These are phyloP conservation scores for Crepidotus variabilis DNA, from an alignment of 768 basidiomycete species.

Conservation along the genomic window DNA sequence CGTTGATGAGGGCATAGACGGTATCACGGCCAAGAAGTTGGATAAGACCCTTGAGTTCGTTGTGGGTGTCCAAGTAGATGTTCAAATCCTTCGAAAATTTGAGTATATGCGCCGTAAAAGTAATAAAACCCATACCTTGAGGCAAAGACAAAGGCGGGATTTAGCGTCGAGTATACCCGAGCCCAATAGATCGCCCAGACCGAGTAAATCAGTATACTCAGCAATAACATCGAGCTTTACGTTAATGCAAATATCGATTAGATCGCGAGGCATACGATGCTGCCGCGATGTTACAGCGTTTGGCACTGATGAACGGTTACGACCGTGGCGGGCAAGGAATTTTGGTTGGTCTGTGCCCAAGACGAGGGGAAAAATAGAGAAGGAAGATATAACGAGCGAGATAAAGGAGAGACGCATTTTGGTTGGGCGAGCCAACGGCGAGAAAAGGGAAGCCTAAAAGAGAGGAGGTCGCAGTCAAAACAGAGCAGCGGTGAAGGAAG, in stretches of 20 bases:
- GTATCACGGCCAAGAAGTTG: constrained; percentile 21
- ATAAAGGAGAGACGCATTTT: constrained; percentile 22
- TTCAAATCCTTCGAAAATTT: constrained; percentile 28
- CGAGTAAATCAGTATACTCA: constrained; percentile 18
- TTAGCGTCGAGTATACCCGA: constrained; percentile 17
- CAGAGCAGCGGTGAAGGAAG: not conserved
- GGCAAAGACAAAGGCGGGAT: constrained; percentile 34
- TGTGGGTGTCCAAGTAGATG: constrained; percentile 26
- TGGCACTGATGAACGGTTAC: constrained; percentile 13
- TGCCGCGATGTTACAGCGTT: constrained; percentile 20
- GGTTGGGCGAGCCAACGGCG: constrained; percentile 4
- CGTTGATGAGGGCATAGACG: constrained; percentile 18
- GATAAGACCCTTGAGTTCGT: constrained; percentile 21
- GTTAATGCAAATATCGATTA: constrained; percentile 30
- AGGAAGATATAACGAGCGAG: constrained; percentile 22
- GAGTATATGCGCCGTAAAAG: constrained; percentile 4
- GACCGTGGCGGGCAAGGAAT: constrained; percentile 19
- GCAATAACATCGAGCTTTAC: constrained; percentile 21
- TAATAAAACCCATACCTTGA: constrained; percentile 26
- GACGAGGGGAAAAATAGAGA: not conserved
- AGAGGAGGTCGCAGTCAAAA: not conserved
- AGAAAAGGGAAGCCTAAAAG: constrained; percentile 8
- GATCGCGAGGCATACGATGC: constrained; percentile 22
- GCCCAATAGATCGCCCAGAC: constrained; percentile 17
- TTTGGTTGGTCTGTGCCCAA: constrained; percentile 14